Conservation (phyloP, 108 stramenopile genomes). For the Hondaea fermentalgiana region DNA sequence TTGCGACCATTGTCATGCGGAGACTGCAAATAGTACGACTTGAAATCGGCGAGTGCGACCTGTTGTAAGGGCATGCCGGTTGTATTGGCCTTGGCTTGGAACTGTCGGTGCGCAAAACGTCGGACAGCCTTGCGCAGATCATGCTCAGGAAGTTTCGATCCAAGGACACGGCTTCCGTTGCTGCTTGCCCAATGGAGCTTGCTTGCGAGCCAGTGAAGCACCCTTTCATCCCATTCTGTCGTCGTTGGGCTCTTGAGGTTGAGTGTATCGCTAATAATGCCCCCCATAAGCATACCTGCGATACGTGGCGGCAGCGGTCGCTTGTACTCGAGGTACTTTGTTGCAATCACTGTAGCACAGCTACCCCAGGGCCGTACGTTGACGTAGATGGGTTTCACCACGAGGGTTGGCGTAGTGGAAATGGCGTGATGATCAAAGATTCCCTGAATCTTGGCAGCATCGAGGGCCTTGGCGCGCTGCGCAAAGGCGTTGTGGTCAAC, state of each 20-base stretch:
- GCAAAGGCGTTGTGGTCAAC: conserved; percentile 4
- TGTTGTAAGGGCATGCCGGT: background rate
- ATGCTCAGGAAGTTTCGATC: background rate
- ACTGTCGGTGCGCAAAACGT: background rate
- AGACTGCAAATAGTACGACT: background rate
- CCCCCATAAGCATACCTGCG: background rate
- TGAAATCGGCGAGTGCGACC: background rate
- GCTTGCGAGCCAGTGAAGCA: background rate
- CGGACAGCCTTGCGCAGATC: background rate
- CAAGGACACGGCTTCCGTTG: background rate
- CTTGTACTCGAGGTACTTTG: background rate
- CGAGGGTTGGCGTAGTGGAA: background rate
- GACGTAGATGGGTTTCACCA: background rate
- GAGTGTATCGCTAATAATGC: background rate
- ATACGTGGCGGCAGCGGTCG: background rate
- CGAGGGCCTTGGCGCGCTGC: background rate
- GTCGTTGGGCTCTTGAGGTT: background rate
- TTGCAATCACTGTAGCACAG: background rate
- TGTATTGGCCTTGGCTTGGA: background rate
- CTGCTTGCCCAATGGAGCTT: background rate
- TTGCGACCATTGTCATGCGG: too few relatives aligned
- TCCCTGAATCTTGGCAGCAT: background rate
- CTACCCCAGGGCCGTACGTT: background rate
- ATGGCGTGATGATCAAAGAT: conserved; percentile 2
- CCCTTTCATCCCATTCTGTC: background rate